phyloP scores from a whole-genome alignment of 2,329 filamentous ascomycete species.

The Penicillium sclerotiorum region DNA sequence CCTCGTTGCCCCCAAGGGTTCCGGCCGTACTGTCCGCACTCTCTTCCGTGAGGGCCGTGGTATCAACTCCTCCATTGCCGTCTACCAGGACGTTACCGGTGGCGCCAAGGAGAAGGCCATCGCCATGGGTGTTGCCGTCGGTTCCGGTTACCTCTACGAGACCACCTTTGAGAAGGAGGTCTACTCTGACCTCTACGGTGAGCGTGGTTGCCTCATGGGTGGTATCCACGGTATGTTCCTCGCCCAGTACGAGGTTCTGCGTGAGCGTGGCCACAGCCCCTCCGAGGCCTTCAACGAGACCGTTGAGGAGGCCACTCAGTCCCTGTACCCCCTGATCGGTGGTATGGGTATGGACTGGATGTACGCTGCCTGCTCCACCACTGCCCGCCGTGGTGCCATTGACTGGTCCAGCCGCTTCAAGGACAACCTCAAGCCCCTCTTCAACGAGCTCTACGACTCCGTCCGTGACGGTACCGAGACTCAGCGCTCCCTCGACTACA shows the following conservation, averaged over 20 bases:
- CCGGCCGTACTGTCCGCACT: constrained; percentile 95
- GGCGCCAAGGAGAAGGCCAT: constrained; percentile 98
- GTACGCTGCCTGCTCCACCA: constrained; percentile 99
- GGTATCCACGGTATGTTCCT: constrained; percentile 99
- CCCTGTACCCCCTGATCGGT: constrained; percentile 95
- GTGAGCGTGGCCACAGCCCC: constrained; percentile 95
- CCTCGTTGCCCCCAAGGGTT: constrained; percentile 98
- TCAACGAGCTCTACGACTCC: constrained; percentile 94
- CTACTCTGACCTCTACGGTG: constrained; percentile 98
- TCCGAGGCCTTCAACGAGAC: constrained; percentile 99
- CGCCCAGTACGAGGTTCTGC: constrained; percentile 99
- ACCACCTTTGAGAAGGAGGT: constrained; percentile 99
- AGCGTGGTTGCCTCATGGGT: constrained; percentile 99
- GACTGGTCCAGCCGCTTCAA: constrained; percentile 99
- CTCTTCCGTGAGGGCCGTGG: constrained; percentile 99
- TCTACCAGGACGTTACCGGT: constrained; percentile 97
- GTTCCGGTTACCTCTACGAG: constrained; percentile 98
- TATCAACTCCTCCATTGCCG: constrained; percentile 99
- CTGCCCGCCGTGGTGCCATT: constrained; percentile 95
- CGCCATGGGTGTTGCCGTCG: constrained; percentile 94
- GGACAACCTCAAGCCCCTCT: constrained; percentile 96
- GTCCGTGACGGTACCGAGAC: constrained; percentile 93
- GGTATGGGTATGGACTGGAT: constrained; percentile 99
- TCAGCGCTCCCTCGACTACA: constrained; percentile 94
- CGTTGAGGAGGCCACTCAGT: constrained; percentile 98